Base-by-base conservation (phyloP, 164 flowering plant genomes). In the Kingdonia uniflora region DNA sequence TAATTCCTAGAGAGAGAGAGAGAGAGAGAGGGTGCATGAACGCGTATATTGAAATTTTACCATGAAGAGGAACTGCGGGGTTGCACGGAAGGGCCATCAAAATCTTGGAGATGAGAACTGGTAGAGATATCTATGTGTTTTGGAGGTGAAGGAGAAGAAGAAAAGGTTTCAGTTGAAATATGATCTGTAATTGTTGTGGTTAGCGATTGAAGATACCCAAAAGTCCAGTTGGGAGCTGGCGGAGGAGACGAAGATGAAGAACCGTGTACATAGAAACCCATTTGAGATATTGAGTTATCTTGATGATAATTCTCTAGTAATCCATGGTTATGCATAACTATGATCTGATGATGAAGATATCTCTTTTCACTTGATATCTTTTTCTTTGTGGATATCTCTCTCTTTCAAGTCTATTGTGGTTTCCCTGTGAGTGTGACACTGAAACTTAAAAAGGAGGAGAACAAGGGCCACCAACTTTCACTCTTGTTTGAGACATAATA, bases 1-100 rank as follows among this genome's bases (percentile, higher is more conserved):
- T n/a, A n/a, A n/a, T n/a, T n/a, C n/a, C n/a, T n/a, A n/a, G n/a
- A n/a, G n/a, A n/a, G n/a, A n/a, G n/a, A n/a, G n/a, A n/a, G n/a
- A n/a, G n/a, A n/a, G n/a, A n/a, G n/a, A n/a, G n/a, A n/a, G n/a
- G n/a, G n/a, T 25, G 24, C 45, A 43, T 35, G 16, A 45, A 17
- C n/a, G n/a, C n/a, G n/a, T n/a, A n/a, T n/a, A n/a, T 19, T 47
- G n/a, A 43, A 58, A 16, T 11, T 39, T 40, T 16, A 84, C 92
- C 92, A 81, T 26, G 64, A 58, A 71, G 70, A 72, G 53, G 73
- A n/a, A 44, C 20, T 55, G n/a, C 78, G 64, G 68, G 69, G 75
- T 58, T 70, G 84, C 60, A 74, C 51, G 24, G 80, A 69, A 43
- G 72, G 65, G 51, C 66, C 62, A 14, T 73, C 77, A 41, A 75